These are phyloP conservation scores for Erythrophleum fordii DNA, from an alignment of 306 rosid species.

Conservation along the genomic window DNA sequence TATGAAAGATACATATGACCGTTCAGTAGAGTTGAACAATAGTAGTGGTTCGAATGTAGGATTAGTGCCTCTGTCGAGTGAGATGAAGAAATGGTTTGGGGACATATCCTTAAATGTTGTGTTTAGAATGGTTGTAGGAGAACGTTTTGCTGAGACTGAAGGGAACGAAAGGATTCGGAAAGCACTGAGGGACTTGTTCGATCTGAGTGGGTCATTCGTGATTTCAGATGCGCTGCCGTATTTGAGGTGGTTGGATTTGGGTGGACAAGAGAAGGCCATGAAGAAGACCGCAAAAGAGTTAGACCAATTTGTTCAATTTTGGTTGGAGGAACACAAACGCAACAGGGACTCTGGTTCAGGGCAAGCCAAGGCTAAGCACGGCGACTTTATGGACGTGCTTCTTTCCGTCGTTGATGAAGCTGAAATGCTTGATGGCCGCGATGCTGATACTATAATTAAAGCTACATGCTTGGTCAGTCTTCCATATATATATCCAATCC, in stretches of 20 bases:
- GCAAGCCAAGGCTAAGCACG: neutral
- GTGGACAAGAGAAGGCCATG: conserved; percentile 43
- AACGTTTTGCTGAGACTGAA: conserved; percentile 29
- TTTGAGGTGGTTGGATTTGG: conserved; percentile 57
- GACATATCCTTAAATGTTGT: conserved; percentile 9
- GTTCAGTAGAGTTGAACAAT: neutral
- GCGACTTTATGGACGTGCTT: conserved; percentile 48
- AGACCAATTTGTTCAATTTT: conserved; percentile 14
- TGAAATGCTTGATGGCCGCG: conserved; percentile 18
- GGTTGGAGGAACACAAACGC: conserved; percentile 45
- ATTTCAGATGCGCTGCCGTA: conserved; percentile 39
- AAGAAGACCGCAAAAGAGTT: conserved; percentile 36
- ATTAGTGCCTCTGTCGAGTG: neutral
- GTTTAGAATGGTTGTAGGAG: conserved; percentile 34
- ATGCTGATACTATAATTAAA: conserved; percentile 34
- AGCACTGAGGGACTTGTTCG: neutral
- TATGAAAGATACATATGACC: conserved; percentile 11
- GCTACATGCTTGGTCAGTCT: conserved; percentile 11
- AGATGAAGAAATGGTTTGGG: conserved; percentile 50
- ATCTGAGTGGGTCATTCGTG: conserved; percentile 23
- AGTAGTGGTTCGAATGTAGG: no score
- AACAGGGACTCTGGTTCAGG: neutral
- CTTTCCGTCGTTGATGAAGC: neutral
- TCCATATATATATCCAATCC: neutral
- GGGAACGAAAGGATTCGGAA: conserved; percentile 15